phyloP scores from a whole-genome alignment of 306 rosid species.

The Echinosophora koreensis region DNA sequence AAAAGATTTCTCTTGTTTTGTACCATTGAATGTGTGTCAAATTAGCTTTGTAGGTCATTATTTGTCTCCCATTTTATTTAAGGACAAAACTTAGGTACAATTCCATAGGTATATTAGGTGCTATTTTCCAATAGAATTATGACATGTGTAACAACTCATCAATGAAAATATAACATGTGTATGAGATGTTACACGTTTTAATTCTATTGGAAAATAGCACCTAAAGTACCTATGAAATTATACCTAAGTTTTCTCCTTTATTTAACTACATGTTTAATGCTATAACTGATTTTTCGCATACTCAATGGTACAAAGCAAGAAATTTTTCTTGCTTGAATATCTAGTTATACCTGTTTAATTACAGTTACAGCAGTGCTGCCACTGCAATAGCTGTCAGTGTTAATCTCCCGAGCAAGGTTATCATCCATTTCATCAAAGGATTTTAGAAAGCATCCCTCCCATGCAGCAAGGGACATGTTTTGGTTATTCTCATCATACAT shows the following conservation, averaged over 20 bases:
- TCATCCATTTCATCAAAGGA: conserved; percentile 77
- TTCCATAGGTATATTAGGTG: too few species aligned
- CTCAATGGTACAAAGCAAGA: neutral
- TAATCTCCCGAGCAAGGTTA: conserved; percentile 60
- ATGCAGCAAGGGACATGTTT: conserved; percentile 60
- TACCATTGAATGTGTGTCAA: neutral
- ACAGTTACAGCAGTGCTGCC: conserved; percentile 88
- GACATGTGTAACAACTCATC: too few species aligned
- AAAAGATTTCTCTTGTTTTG: neutral
- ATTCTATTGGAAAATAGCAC: too few species aligned
- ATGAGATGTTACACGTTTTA: too few species aligned
- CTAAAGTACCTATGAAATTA: too few species aligned
- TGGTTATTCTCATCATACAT: neutral
- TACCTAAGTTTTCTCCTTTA: too few species aligned
- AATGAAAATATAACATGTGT: too few species aligned
- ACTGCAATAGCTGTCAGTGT: conserved; percentile 81
- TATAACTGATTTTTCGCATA: neutral
- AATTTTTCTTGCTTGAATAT: neutral
- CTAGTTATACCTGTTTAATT: conserved; percentile 74
- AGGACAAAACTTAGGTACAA: too few species aligned
- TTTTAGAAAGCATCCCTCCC: conserved; percentile 76
- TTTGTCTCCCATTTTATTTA: too few species aligned
- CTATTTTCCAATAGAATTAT: too few species aligned
- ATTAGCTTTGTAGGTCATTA: neutral
- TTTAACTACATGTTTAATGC: too few species aligned